A percentile compares a stretch with the other conserved stretches of the same genome.
Evolutionary conservation across 768 basidiomycete genomes (phyloP).

Genomic region (Russula dissimulans): DNA sequence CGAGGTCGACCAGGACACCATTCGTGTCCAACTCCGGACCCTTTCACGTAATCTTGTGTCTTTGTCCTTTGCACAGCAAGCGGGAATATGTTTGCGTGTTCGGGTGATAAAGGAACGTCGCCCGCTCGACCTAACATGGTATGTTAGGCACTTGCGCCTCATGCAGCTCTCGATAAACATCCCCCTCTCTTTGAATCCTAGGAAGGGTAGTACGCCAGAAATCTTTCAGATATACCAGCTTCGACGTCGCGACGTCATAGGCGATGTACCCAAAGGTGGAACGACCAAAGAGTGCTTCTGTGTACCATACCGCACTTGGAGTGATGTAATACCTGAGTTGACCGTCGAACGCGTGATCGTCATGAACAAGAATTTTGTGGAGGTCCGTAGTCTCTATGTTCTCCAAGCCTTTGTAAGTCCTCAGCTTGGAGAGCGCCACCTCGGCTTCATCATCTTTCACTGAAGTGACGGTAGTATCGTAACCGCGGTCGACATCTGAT

Average conservation of each 20-base stretch:
- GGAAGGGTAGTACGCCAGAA: not conserved
- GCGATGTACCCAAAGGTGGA: not conserved
- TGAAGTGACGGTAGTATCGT: not conserved
- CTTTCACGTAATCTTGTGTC: not conserved
- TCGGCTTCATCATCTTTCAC: not conserved
- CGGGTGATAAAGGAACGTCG: not conserved
- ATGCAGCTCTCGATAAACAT: not conserved
- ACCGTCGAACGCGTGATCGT: not conserved
- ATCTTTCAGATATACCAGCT: not conserved
- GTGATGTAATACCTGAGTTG: not conserved
- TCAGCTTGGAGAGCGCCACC: not conserved
- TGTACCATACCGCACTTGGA: not conserved
- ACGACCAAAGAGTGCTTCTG: not conserved
- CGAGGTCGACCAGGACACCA: not conserved
- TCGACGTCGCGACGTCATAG: not conserved
- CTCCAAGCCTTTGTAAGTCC: not conserved
- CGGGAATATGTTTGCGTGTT: not conserved
- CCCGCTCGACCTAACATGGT: not conserved
- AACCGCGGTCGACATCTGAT: not conserved
- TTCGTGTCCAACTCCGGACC: not conserved
- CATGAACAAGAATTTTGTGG: not conserved
- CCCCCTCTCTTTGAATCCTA: not conserved
- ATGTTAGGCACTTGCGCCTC: not conserved
- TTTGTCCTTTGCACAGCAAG: not conserved
- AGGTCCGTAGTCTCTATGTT: not conserved